phyloP scores from a whole-genome alignment of 192 early-diverging fungal genomes.

The Coemansia sp. region DNA sequence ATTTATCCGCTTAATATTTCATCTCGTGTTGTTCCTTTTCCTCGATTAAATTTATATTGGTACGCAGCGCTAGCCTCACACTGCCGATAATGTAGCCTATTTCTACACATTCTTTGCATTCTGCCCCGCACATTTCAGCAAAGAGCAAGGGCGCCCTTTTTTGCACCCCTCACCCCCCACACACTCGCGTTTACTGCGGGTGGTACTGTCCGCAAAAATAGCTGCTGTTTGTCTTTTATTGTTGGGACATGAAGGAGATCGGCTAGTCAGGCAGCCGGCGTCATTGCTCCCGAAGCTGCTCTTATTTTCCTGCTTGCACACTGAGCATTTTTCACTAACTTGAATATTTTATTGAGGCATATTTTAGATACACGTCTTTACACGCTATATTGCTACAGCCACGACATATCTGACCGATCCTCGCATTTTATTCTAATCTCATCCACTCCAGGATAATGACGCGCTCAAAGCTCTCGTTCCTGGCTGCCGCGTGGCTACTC shows the following conservation, averaged over 20 bases:
- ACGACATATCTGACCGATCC: too few species aligned
- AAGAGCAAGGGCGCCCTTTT: not conserved
- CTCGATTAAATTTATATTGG: slow-evolving; percentile 1
- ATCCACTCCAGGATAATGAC: slow-evolving; percentile 26
- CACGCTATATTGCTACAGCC: too few species aligned
- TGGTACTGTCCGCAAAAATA: not conserved
- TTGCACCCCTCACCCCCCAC: not conserved
- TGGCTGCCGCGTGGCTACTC: slow-evolving; percentile 50
- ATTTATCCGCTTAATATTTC: not conserved
- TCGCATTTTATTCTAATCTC: not conserved
- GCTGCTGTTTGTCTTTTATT: not conserved
- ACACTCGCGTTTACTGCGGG: not conserved
- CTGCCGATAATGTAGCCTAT: too few species aligned
- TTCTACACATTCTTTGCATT: too few species aligned
- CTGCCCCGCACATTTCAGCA: too few species aligned
- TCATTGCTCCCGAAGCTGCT: not conserved
- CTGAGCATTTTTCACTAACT: too few species aligned
- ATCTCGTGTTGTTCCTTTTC: not conserved
- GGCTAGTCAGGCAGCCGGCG: not conserved
- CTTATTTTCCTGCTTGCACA: too few species aligned
- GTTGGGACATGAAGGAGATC: not conserved
- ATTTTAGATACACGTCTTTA: too few species aligned
- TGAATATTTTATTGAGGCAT: too few species aligned
- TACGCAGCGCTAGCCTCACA: too few species aligned
- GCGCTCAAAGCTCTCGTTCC: slow-evolving; percentile 36